Evolutionary conservation across 2,329 filamentous ascomycete genomes (phyloP).

Genomic region (Hypomyces rosellus): DNA sequence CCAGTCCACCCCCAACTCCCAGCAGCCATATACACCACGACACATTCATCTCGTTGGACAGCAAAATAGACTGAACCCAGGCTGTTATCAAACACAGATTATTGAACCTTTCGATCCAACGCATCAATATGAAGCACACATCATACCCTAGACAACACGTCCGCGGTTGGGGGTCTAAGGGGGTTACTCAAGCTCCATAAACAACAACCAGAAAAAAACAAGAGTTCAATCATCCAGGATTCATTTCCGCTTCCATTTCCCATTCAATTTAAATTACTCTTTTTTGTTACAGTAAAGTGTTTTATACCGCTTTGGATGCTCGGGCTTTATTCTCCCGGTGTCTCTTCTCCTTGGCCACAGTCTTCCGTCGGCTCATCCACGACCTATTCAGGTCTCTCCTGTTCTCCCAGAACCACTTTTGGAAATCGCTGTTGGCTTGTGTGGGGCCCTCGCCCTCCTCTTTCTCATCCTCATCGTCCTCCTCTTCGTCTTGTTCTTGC

Average conservation of each 20-base stretch:
- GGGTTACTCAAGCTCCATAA: not conserved
- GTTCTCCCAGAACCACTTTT: slow-evolving; percentile 63
- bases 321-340: slow-evolving; percentile 58
- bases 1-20: too few relatives aligned
- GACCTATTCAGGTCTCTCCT: slow-evolving; percentile 57
- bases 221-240: not conserved
- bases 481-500: slow-evolving; percentile 34
- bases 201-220: not conserved
- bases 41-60: too few relatives aligned
- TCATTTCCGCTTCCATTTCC: not conserved
- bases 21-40: too few relatives aligned
- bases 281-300: slow-evolving; percentile 3
- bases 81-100: too few relatives aligned
- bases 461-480: slow-evolving; percentile 22
- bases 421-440: slow-evolving; percentile 45
- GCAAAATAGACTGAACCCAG: too few relatives aligned
- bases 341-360: slow-evolving; percentile 58
- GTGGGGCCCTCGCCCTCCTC: slow-evolving; percentile 18
- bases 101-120: too few relatives aligned
- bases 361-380: slow-evolving; percentile 60
- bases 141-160: too few relatives aligned
- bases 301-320: slow-evolving; percentile 33
- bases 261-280: too few relatives aligned
- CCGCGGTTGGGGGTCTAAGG: too few relatives aligned
- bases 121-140: too few relatives aligned